Evolutionary conservation across 164 flowering plant genomes (phyloP).

Genomic region (Houttuynia cordata): DNA sequence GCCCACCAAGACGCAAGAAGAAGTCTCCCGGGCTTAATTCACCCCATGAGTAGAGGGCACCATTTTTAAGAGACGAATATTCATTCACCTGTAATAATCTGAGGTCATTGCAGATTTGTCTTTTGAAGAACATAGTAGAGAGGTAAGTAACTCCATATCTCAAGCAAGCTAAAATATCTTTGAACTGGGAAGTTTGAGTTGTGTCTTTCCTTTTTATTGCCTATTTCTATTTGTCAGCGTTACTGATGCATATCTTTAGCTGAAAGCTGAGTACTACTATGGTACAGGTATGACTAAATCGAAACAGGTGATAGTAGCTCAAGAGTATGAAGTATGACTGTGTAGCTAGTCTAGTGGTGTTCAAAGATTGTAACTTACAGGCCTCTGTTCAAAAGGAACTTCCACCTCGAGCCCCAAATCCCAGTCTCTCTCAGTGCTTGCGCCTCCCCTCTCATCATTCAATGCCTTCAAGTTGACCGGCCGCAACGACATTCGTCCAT

Average conservation of each 20-base stretch:
- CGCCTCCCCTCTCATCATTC: slow-evolving; percentile 49
- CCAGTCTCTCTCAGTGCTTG: slow-evolving; percentile 57
- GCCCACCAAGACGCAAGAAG: slow-evolving; percentile 73
- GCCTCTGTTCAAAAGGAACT: slow-evolving; percentile 92
- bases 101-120: slow-evolving; percentile 1
- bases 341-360: not conserved
- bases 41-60: slow-evolving; percentile 82
- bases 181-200: too few species aligned
- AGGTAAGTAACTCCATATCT: not conserved
- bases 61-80: slow-evolving; percentile 79
- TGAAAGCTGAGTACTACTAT: too few species aligned
- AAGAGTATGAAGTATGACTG: too few species aligned
- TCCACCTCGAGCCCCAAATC: slow-evolving; percentile 82
- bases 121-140: not conserved
- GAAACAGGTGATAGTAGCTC: too few species aligned
- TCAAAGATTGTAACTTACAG: slow-evolving; percentile 34
- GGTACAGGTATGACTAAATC: too few species aligned
- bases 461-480: slow-evolving; percentile 34
- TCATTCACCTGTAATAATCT: slow-evolving; percentile 63
- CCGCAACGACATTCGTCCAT: slow-evolving; percentile 4
- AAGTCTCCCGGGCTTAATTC: slow-evolving; percentile 65
- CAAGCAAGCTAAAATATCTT: too few species aligned
- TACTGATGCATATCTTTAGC: too few species aligned
- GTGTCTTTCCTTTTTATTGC: too few species aligned
- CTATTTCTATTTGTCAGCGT: too few species aligned